Base-by-base conservation (phyloP, 2,329 filamentous ascomycete species). In the Lecanosticta acicola region DNA sequence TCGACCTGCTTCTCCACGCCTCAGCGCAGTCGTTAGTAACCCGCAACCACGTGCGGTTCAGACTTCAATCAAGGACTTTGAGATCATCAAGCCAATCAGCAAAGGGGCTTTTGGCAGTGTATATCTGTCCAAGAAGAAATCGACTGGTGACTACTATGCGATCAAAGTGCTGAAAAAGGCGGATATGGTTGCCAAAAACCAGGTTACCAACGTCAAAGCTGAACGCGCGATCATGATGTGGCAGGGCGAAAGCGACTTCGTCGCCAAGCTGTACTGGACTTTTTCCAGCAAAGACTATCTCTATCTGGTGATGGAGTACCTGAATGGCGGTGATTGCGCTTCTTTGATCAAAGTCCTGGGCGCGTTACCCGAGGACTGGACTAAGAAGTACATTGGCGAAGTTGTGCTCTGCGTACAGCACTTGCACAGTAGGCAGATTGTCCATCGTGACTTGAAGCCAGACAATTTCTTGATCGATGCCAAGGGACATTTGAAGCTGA, bases 221-320 rank as follows among this genome's bases (percentile, higher is more conserved):
- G 93, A 98, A 69, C 81, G 93, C 56, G 94, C 94, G 17, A 98
- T 98, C 64, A 97, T 98, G 93, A 98, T 98, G 93, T 97, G 93
- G 87, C 93, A 98, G 70, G 93, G 93, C 17, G 89, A 97, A 67
- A 98, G 94, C 66, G 93, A 98, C 49, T 98, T 98, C 65, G 93
- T 98, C 47, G 93, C 93, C 19, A 98, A 98, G 71, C 77, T 98
- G 10, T 98, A 97, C 71, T 98, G 94, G 94, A 98, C 93, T 0
- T 98, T 98, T 63, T 95, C 93, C 3, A 98, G 91, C 75, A 98
- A 98, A 64, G 93, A 98, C 63, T 98, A 96, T 63, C 81, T 98
- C 18, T 98, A 97, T 64, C 76, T 98, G 48, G 93, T 98, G 18
- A 98, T 98, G 93, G 93, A 98, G 64, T 98, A 98, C 68, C 76